These are phyloP conservation scores for Ceratobasidium sp. DNA, from an alignment of 1,284 basidiomycete genomes.

Conservation along the genomic window DNA sequence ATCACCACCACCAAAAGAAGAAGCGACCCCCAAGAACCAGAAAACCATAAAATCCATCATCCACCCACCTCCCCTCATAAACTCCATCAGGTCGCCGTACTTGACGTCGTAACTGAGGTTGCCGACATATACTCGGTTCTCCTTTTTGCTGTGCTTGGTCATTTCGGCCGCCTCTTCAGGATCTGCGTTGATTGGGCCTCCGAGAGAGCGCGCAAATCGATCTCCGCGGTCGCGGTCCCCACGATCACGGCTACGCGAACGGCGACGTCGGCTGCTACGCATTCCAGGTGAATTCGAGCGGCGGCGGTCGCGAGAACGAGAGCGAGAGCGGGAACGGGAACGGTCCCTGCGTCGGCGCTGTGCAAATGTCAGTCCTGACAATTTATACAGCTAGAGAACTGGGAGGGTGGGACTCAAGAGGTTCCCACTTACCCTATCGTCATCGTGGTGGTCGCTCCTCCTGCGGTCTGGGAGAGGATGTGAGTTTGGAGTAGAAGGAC, in stretches of 20 bases:
- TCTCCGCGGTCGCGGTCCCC: constrained; percentile 42
- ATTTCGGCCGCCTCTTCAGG: constrained; percentile 89
- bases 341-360: constrained; percentile 46
- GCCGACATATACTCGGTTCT: constrained; percentile 97
- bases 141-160: constrained; percentile 92
- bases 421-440: constrained; percentile 38
- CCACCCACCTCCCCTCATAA: constrained; percentile 98
- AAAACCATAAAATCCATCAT: constrained; percentile 59
- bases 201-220: constrained; percentile 62
- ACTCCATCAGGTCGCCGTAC: constrained; percentile 97
- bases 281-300: constrained; percentile 64
- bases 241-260: constrained; percentile 62
- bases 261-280: constrained; percentile 61
- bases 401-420: constrained; percentile 32
- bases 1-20: constrained; percentile 28
- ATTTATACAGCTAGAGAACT: background rate
- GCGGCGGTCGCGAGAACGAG: constrained; percentile 58
- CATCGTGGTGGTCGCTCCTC: constrained; percentile 35
- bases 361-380: constrained; percentile 28
- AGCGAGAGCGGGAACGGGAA: constrained; percentile 62
- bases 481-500: background rate
- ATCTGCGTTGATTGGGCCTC: constrained; percentile 90
- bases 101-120: constrained; percentile 98
- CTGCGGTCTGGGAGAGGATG: constrained; percentile 8
- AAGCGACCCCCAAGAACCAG: constrained; percentile 58